Conservation (phyloP, 140 eudicot species). For the Ambrosia hybrid region DNA sequence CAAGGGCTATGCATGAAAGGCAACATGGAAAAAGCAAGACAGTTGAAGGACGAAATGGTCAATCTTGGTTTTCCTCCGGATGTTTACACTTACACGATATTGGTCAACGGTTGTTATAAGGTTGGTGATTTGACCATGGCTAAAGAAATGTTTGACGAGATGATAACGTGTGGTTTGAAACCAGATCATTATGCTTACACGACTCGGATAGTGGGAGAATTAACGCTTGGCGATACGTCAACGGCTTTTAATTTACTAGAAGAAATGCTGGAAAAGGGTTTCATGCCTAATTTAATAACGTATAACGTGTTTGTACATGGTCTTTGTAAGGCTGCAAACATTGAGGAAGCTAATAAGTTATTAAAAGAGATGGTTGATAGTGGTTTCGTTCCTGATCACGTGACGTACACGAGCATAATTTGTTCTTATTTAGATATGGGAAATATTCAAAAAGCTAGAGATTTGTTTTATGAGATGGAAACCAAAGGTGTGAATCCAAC, state of each 20-base stretch:
- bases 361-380: conserved; percentile 44
- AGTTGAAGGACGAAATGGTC: conserved; percentile 57
- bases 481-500: conserved; percentile 54
- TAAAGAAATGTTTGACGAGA: conserved; percentile 49
- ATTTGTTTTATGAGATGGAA: conserved; percentile 52
- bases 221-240: conserved; percentile 39
- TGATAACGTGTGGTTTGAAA: conserved; percentile 53
- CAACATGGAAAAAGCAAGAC: conserved; percentile 42
- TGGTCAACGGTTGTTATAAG: conserved; percentile 49
- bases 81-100: conserved; percentile 63
- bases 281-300: conserved; percentile 39
- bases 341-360: conserved; percentile 47
- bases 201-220: conserved; percentile 50
- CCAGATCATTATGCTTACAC: conserved; percentile 65
- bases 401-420: conserved; percentile 64
- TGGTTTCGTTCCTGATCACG: conserved; percentile 58
- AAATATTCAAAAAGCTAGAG: conserved; percentile 49
- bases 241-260: conserved; percentile 41
- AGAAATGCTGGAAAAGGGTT: conserved; percentile 53
- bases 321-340: conserved; percentile 45
- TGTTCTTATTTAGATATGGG: conserved; percentile 54
- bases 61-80: conserved; percentile 52
- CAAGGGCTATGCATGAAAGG: conserved; percentile 53
- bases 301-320: conserved; percentile 65
- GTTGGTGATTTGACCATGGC: conserved; percentile 57